Evolutionary conservation across 768 basidiomycete species (phyloP).

Genomic region (Psilocybe sp.): DNA sequence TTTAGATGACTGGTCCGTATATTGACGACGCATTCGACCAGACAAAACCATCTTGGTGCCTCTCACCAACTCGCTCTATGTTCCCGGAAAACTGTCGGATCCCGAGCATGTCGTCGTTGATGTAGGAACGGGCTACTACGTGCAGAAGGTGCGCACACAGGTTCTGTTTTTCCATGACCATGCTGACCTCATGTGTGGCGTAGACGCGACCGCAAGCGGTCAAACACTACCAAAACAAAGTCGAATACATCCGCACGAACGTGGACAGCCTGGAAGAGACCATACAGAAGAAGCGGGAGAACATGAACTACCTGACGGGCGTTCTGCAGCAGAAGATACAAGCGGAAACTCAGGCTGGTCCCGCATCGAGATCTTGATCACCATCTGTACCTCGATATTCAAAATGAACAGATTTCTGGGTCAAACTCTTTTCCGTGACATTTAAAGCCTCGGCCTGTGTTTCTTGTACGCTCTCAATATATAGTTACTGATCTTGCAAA

Average conservation of each 20-base stretch:
- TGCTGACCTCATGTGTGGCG: conserved; percentile 5
- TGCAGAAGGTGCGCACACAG: conserved; percentile 71
- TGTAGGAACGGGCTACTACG: conserved; percentile 94
- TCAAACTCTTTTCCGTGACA: no score
- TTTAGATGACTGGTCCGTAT: neutral
- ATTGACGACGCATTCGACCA: conserved; percentile 29
- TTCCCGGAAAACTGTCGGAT: conserved; percentile 86
- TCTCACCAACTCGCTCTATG: conserved; percentile 90
- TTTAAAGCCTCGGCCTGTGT: no score
- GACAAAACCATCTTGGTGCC: conserved; percentile 91
- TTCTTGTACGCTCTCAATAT: no score
- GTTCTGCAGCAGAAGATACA: conserved; percentile 67
- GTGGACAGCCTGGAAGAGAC: conserved; percentile 86
- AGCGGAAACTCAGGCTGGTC: conserved; percentile 25
- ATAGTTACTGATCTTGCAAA: no score
- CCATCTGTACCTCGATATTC: neutral
- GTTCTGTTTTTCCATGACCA: neutral
- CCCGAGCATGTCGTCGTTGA: conserved; percentile 89
- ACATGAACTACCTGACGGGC: conserved; percentile 70
- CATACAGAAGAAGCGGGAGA: conserved; percentile 89
- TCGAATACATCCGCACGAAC: conserved; percentile 78
- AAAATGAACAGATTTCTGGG: no score
- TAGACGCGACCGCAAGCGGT: conserved; percentile 80
- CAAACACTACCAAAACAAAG: conserved; percentile 79
- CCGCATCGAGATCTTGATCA: conserved; percentile 11